Conservation (phyloP, 2,329 filamentous ascomycete genomes). For the Xylaria arbuscula region DNA sequence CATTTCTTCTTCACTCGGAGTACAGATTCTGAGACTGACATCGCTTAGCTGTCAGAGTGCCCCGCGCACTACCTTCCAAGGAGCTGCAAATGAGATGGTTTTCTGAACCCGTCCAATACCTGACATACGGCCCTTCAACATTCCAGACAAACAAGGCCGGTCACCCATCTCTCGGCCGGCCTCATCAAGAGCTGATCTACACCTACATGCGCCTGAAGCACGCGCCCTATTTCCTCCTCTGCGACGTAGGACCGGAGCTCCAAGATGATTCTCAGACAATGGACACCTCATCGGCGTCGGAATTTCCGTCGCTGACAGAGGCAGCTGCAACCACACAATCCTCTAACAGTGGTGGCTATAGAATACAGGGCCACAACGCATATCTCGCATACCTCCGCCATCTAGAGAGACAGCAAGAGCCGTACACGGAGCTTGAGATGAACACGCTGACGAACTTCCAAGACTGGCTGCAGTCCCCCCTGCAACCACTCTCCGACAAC, state of each 20-base stretch:
- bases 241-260: constrained; percentile 66
- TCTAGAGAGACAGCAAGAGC: constrained; percentile 83
- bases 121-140: constrained; percentile 64
- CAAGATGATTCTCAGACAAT: constrained; percentile 50
- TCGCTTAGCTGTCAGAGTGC: constrained; percentile 65
- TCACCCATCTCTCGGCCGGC: constrained; percentile 69
- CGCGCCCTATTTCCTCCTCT: constrained; percentile 71
- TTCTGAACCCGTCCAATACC: constrained; percentile 72
- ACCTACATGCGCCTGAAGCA: constrained; percentile 73
- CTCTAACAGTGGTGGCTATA: constrained; percentile 59
- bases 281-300: constrained; percentile 56
- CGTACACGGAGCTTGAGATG: constrained; percentile 63
- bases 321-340: constrained; percentile 58
- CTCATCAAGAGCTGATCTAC: constrained; percentile 71
- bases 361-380: constrained; percentile 51
- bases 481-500: constrained; percentile 96
- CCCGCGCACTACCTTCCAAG: constrained; percentile 67
- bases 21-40: constrained; percentile 12
- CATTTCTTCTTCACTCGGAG: neutral
- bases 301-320: constrained; percentile 78
- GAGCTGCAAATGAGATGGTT: constrained; percentile 75
- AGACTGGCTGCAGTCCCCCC: constrained; percentile 93
- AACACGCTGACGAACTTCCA: constrained; percentile 72
- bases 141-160: constrained; percentile 72
- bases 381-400: constrained; percentile 85